Evolutionary conservation across 805 yeast genomes (phyloP), one percentile per base, ranked within the genome.

Genomic region (Naumovozyma dairenensis): DNA sequence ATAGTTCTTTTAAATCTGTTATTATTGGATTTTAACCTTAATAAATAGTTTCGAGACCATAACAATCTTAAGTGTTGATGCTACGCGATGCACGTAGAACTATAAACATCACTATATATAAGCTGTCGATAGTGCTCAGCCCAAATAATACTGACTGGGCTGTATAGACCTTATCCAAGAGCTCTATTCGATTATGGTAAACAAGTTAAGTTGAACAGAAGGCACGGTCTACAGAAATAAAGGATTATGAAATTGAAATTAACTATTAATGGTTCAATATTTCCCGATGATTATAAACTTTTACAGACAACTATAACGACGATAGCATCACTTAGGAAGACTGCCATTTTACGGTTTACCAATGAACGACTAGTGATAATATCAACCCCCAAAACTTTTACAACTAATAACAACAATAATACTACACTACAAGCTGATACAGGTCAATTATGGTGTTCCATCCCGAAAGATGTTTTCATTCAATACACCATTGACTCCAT

Each of bases 391-490:
- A 44, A 44, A 18, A 37, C 47, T 1, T 30, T 51, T 1, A n/a
- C 24, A 3, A 31, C 21, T n/a, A 36, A 25, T 8, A 28, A 34
- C 14, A 33, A 33, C 19, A 37, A 40, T 18, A 40, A 39, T 13
- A 38, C 52, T 2, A 26, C 41, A 12, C 30, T 48, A 16, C 48
- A 46, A 4, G 49, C 46, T 9, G 60, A 56, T 33, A 43, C 46
- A 9, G 59, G 58, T 2, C 58, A 54, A 30, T 35, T 54, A 21
- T 54, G 60, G 60, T 55, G 60, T 29, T 49, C 57, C 7, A 49
- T 54, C 6, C 59, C 59, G 2, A 33, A 33, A 7, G 59, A 54
- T 43, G 53, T 51, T 4, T 57, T 57, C 29, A 42, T 43, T 18
- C 32, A 40, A 4, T 57, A 55, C 30, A 36, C 37, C 3, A 55